These are phyloP conservation scores for Kwoniella sp. DNA, from an alignment of 768 basidiomycete species.

Conservation along the genomic window DNA sequence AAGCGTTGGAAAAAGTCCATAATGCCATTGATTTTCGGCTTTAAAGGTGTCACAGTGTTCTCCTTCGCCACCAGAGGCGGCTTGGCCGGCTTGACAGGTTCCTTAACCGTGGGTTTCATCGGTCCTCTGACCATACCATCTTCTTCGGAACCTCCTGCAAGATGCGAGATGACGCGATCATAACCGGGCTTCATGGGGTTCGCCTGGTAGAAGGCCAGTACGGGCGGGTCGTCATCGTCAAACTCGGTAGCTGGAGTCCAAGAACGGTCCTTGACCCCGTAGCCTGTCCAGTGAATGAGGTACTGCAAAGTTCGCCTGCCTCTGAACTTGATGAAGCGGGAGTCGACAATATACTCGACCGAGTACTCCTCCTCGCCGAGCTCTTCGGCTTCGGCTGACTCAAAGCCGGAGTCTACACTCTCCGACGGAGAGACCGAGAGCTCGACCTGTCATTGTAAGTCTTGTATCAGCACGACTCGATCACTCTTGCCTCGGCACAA, in stretches of 20 bases:
- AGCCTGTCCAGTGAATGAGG: constrained; percentile 35
- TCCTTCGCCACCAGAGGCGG: no score
- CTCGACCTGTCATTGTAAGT: not conserved
- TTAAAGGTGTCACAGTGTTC: no score
- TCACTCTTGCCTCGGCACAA: not conserved
- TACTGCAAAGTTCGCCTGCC: constrained; percentile 24
- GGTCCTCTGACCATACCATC: no score
- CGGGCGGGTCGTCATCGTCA: constrained; percentile 38
- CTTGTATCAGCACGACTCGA: not conserved
- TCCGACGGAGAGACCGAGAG: constrained; percentile 4
- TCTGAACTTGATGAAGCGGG: constrained; percentile 16
- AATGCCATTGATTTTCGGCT: no score
- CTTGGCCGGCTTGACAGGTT: no score
- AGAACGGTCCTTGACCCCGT: constrained; percentile 23
- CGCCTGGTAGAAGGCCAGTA: constrained; percentile 23
- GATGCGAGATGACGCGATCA: no score
- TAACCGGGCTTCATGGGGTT: constrained; percentile 28
- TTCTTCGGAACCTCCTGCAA: no score
- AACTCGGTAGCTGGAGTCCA: constrained; percentile 37
- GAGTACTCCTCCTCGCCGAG: constrained; percentile 36
- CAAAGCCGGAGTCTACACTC: not conserved
- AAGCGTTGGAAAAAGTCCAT: no score
- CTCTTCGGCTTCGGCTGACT: constrained; percentile 13
- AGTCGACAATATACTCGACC: constrained; percentile 39
- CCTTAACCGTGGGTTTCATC: no score